Base-by-base conservation (phyloP, 2,329 filamentous ascomycete species). In the Dryadomyces quercus-mongolicae region DNA sequence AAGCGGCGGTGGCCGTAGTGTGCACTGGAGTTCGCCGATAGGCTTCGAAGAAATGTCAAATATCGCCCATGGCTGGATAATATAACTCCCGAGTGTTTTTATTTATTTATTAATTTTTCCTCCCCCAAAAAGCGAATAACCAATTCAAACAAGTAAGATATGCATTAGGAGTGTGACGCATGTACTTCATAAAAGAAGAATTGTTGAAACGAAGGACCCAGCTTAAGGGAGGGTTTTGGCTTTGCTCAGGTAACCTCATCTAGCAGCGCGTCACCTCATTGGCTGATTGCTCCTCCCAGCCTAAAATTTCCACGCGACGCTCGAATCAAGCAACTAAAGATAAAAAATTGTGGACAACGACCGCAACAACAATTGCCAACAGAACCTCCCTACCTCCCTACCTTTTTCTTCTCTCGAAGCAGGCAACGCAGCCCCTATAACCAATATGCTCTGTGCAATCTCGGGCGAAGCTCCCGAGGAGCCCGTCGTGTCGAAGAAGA, bases 381-480 rank as follows among this genome's bases (percentile, higher is more conserved):
- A 49, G 43, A 20, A 34, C 21, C 13, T 3, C 2, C 8, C 34
- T 18, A 6, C 13, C 21, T 44, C 10, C 15, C 3, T 15, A 20
- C 38, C 49, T 51, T 20, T 13, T 25, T 36, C 18, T 25, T 36
- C n/a, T n/a, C n/a, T n/a, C 36, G 21, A 49, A 51, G 5, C 21
- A 25, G 15, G 16, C 25, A 18, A 50, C 48, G 42, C 46, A 18
- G 31, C 25, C 22, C 7, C 40, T 12, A 7, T 43, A 38, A 4
- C 13, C 18, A 40, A 21, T 2, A 67, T 67, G 65, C 57, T 67
- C 48, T 67, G 65, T 59, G 64, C 62, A 60, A 61, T 98, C 71
- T 98, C 93, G 59, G 93, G 93, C 73, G 92, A 96, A 80, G 85
- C 89, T 73, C 92, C 93, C 60, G 87, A 95, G 74, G 85, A 90